Evolutionary conservation across 371 early-diverging fungal species (phyloP), one percentile per base, ranked within the genome.

Genomic region (Mortierella sp.): DNA sequence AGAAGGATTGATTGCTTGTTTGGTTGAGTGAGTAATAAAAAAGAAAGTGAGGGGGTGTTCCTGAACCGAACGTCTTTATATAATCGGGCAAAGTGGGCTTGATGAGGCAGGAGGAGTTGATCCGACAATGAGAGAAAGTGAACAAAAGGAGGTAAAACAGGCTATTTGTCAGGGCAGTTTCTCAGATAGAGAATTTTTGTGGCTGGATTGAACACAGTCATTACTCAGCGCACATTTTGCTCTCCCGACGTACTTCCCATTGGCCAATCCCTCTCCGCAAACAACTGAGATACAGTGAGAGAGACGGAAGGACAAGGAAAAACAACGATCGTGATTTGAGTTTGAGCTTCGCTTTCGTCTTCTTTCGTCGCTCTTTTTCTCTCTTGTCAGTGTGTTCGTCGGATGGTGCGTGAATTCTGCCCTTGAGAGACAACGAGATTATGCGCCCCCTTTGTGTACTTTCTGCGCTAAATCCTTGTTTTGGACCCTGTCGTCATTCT

Each of bases 401-500:
- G 2, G 50, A 50, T 50, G 4, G 58, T 58, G 58, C 58, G 19
- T 58, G 58, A 34, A 58, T 34, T 58, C 9, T 34, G 37, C 58
- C 37, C 19, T 58, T 34, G 19, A 34, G 58, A 34, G 47, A 47
- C 47, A 47, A 16, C 47, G 47, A 47, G 34, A 58, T 19, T 58
- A 3, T 34, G 58, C 58, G 50, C 9, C 50, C 7, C 8, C 24
- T 31, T 22, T 58, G 31, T 58, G 29, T 31, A 26, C 6, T 14
- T 58, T 58, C 58, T 58, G 58, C 55, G 55, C 55, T 55, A n/a
- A n/a, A n/a, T n/a, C n/a, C n/a, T n/a, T n/a, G n/a, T n/a, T 29
- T 64, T 40, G 41, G 64, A 64, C 24, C n/a, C 64, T 40, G 41
- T 26, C 41, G 41, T 13, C 41, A 64, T 64, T 24, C 41, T 64